Conservation (phyloP, 441 rosid genomes). For the Raphanus hybrid region DNA sequence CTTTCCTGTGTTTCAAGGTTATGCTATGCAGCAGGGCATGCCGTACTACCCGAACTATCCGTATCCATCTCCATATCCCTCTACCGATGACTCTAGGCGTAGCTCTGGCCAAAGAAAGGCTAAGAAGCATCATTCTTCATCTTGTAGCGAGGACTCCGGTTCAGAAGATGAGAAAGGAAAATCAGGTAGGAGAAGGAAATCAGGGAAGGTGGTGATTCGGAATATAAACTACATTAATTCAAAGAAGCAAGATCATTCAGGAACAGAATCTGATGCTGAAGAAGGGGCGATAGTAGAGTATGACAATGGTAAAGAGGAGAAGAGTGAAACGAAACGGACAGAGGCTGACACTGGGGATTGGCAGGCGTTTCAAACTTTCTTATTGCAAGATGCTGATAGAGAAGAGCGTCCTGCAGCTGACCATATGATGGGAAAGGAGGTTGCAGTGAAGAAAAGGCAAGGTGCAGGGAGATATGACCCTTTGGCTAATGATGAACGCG, state of each 20-base stretch:
- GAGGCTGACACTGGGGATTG: constrained; percentile 78
- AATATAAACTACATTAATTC: constrained; percentile 86
- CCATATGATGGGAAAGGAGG: constrained; percentile 67
- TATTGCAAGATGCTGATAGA: constrained; percentile 82
- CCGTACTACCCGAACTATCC: constrained; percentile 83
- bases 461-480: constrained; percentile 64
- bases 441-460: constrained; percentile 56
- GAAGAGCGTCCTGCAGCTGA: constrained; percentile 53
- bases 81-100: constrained; percentile 64
- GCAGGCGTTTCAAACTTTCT: constrained; percentile 87
- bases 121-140: constrained; percentile 66
- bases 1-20: constrained; percentile 81
- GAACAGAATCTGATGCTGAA: constrained; percentile 64
- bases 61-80: constrained; percentile 65
- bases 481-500: constrained; percentile 54
- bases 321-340: constrained; percentile 47
- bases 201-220: constrained; percentile 83
- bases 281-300: constrained; percentile 51
- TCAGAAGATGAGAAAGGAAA: constrained; percentile 52
- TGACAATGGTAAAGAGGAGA: constrained; percentile 47
- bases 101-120: constrained; percentile 60
- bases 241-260: constrained; percentile 68
- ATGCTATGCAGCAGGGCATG: constrained; percentile 88
- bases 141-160: constrained; percentile 59
- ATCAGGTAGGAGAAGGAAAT: constrained; percentile 68